Evolutionary conservation across 345 rosid species (phyloP).

Genomic region (Xanthoceras sorbifolium): DNA sequence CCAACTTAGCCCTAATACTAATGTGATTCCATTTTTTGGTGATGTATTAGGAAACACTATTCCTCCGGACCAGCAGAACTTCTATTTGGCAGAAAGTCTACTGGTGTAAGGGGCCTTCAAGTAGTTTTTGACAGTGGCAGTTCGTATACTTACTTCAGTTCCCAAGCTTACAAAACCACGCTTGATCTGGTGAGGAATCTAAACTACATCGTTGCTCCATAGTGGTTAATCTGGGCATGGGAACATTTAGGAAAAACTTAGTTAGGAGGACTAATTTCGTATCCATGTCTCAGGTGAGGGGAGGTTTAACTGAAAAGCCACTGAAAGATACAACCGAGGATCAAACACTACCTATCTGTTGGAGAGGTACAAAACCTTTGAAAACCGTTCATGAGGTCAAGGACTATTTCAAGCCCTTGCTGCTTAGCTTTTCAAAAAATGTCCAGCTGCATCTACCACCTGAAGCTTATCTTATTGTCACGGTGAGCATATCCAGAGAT

Average conservation of each 20-base stretch:
- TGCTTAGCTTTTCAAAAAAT: slow-evolving; percentile 51
- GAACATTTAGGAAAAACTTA: background rate
- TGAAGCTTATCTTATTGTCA: slow-evolving; percentile 70
- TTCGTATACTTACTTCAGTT: slow-evolving; percentile 79
- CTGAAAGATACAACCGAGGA: slow-evolving; percentile 56
- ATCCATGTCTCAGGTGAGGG: slow-evolving; percentile 41
- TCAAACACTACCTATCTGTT: slow-evolving; percentile 70
- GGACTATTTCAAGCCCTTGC: slow-evolving; percentile 60
- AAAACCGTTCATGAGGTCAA: slow-evolving; percentile 52
- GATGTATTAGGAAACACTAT: slow-evolving; percentile 63
- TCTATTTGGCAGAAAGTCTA: slow-evolving; percentile 50
- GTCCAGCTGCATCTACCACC: slow-evolving; percentile 64
- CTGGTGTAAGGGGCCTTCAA: slow-evolving; percentile 55
- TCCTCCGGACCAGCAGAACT: slow-evolving; percentile 72
- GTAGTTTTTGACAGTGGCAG: slow-evolving; percentile 87
- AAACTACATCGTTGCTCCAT: background rate
- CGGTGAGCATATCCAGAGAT: slow-evolving; percentile 45
- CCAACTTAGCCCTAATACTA: background rate
- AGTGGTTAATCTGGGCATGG: background rate
- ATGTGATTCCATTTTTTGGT: background rate
- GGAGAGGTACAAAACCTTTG: slow-evolving; percentile 69
- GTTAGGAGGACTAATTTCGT: slow-evolving; percentile 1
- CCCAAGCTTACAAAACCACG: slow-evolving; percentile 44
- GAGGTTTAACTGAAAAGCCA: slow-evolving; percentile 48
- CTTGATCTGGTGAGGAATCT: slow-evolving; percentile 58